Percentiles rank a stretch among this genome's conserved stretches.
Conservation (phyloP, 768 basidiomycete genomes). For the Leccinum variicolor region DNA sequence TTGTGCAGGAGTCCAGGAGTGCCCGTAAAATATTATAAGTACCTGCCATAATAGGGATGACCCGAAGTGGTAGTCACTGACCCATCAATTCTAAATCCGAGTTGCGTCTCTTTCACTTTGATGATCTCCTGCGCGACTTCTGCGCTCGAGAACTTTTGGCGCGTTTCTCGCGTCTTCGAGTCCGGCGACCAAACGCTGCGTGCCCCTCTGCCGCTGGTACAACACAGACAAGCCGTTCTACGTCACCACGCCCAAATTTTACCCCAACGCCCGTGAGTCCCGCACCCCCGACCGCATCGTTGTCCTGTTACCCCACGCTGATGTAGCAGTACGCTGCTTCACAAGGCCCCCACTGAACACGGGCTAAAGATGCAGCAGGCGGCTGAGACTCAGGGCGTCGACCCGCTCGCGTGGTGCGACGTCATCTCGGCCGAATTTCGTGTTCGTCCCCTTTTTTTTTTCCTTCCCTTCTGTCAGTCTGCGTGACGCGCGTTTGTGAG, state of each 20-base stretch:
- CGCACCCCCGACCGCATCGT: background rate
- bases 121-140: constrained; percentile 6
- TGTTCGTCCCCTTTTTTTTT: constrained; percentile 43
- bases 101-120: background rate
- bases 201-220: constrained; percentile 6
- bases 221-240: constrained; percentile 62
- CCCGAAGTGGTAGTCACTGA: too few species aligned
- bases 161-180: constrained; percentile 1
- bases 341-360: constrained; percentile 79
- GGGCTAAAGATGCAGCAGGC: constrained; percentile 90
- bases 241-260: constrained; percentile 91
- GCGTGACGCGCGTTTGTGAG: constrained; percentile 35
- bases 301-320: constrained; percentile 1
- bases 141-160: background rate
- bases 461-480: background rate
- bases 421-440: constrained; percentile 65
- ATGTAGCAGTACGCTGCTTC: background rate
- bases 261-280: constrained; percentile 75
- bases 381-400: constrained; percentile 51
- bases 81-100: too few species aligned
- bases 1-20: too few species aligned
- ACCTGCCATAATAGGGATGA: too few species aligned
- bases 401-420: constrained; percentile 70
- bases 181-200: background rate
- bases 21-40: too few species aligned